Conservation (phyloP, 257 asterid species). For the Solanum etuberosum region DNA sequence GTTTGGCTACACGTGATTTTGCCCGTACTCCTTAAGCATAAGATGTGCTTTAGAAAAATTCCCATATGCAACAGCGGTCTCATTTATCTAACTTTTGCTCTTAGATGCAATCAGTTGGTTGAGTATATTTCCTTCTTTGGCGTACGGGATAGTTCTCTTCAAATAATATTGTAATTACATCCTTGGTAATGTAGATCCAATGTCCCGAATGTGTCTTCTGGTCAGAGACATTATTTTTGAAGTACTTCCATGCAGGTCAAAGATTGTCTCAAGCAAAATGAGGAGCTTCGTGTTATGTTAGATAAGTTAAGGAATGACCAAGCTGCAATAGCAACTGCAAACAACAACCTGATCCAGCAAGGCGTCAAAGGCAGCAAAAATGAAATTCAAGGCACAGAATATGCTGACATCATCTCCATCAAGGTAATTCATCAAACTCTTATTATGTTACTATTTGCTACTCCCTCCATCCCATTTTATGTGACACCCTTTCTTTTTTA, state of each 20-base stretch:
- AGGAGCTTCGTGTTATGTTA: slow-evolving; percentile 66
- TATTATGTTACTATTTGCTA: not conserved
- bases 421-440: slow-evolving; percentile 35
- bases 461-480: not conserved
- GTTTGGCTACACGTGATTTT: not conserved
- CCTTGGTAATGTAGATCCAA: not conserved
- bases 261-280: slow-evolving; percentile 67
- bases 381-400: slow-evolving; percentile 15
- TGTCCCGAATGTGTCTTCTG: not conserved
- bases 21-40: not conserved
- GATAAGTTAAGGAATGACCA: slow-evolving; percentile 60
- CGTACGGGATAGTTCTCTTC: not conserved
- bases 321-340: slow-evolving; percentile 23
- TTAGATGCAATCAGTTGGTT: not conserved
- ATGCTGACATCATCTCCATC: slow-evolving; percentile 43
- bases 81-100: not conserved
- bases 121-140: not conserved
- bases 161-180: not conserved
- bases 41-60: not conserved
- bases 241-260: slow-evolving; percentile 44
- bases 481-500: not conserved
- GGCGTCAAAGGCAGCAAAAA: slow-evolving; percentile 24
- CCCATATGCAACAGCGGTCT: not conserved
- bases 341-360: slow-evolving; percentile 22
- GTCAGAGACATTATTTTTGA: not conserved